Conservation (phyloP, 2,329 filamentous ascomycete species). For the Ceratocystis cubensis region DNA sequence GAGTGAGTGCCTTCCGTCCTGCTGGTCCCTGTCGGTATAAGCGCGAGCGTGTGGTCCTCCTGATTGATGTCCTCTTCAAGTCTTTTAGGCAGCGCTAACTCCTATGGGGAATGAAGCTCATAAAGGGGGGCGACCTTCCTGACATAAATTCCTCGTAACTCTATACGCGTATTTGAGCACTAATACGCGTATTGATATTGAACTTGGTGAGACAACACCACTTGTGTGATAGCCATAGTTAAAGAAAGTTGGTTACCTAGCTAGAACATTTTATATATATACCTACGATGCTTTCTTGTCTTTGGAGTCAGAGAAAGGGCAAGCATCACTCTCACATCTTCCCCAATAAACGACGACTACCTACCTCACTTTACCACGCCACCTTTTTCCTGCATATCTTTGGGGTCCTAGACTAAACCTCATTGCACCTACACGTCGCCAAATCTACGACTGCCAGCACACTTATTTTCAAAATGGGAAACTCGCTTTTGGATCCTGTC, state of each 20-base stretch:
- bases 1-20: too few relatives aligned
- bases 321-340: too few relatives aligned
- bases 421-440: background rate
- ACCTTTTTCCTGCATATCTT: too few relatives aligned
- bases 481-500: background rate
- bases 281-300: background rate
- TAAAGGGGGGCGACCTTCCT: background rate
- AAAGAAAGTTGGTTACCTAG: background rate
- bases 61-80: too few relatives aligned
- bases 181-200: background rate
- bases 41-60: too few relatives aligned
- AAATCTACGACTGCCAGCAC: background rate
- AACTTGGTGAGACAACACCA: background rate
- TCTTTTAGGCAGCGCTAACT: background rate
- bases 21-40: too few relatives aligned
- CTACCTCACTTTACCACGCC: too few relatives aligned
- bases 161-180: background rate
- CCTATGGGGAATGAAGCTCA: background rate
- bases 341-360: too few relatives aligned
- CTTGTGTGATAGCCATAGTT: background rate
- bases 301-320: background rate
- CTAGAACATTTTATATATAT: background rate
- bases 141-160: background rate
- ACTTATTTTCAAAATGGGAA: background rate
- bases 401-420: too few relatives aligned